Percentiles rank a stretch among this genome's conserved stretches.
phyloP scores from a whole-genome alignment of 768 basidiomycete genomes.

The Xerocomellus intermedius region DNA sequence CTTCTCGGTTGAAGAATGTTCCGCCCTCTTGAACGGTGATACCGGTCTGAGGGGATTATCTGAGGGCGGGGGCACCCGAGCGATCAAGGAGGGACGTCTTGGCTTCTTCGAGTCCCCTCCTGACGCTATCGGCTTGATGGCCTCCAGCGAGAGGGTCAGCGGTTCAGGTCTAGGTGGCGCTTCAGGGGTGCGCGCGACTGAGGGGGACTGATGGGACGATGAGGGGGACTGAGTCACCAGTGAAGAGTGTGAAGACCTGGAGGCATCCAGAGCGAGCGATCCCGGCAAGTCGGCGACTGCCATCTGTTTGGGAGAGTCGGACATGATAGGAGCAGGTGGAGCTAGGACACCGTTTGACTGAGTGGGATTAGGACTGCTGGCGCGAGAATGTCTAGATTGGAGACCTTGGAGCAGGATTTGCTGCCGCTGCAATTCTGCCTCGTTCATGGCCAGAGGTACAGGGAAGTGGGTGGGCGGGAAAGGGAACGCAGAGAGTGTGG shows the following conservation, averaged over 20 bases:
- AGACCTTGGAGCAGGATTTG: constrained; percentile 24
- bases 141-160: not conserved
- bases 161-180: not conserved
- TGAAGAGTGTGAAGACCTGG: constrained; percentile 3
- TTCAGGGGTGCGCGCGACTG: not conserved
- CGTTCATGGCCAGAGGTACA: constrained; percentile 43
- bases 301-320: constrained; percentile 24
- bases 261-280: not conserved
- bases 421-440: constrained; percentile 28
- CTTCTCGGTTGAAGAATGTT: constrained; percentile 22
- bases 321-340: constrained; percentile 11
- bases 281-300: constrained; percentile 6
- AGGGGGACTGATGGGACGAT: constrained; percentile 1
- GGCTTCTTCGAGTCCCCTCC: constrained; percentile 11
- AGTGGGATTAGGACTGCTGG: constrained; percentile 16
- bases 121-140: not conserved
- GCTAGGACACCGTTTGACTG: not conserved
- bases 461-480: constrained; percentile 72
- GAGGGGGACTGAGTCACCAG: constrained; percentile 7
- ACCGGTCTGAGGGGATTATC: constrained; percentile 17
- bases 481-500: constrained; percentile 72
- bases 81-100: constrained; percentile 23
- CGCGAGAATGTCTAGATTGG: constrained; percentile 13
- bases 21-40: constrained; percentile 22
- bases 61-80: constrained; percentile 14